These are phyloP conservation scores for Lachancea meyersii DNA, from an alignment of 805 yeast species.

Conservation along the genomic window DNA sequence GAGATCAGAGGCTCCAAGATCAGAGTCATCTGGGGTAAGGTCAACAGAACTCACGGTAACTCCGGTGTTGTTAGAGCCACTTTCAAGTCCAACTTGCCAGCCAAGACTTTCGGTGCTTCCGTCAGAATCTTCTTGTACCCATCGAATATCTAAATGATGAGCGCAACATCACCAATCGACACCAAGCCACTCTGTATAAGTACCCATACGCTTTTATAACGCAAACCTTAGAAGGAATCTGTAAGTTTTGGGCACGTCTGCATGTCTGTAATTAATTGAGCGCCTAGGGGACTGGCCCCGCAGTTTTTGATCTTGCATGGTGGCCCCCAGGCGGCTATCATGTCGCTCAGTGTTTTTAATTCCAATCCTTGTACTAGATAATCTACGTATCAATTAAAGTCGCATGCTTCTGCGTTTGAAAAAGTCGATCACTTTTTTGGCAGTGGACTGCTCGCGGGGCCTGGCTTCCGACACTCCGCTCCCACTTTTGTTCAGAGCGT, in stretches of 20 bases:
- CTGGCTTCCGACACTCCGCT: conserved; percentile 3
- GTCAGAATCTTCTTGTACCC: conserved; percentile 99
- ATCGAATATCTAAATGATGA: conserved; percentile 81
- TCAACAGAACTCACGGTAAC: conserved; percentile 98
- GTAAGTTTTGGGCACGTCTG: conserved; percentile 3
- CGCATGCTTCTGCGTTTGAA: conserved; percentile 59
- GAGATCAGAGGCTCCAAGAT: conserved; percentile 98
- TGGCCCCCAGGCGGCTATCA: too few relatives aligned
- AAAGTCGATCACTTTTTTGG: conserved; percentile 71
- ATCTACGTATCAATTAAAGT: conserved; percentile 5
- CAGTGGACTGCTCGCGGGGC: conserved; percentile 61
- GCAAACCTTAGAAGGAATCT: conserved; percentile 6
- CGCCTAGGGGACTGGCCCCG: too few relatives aligned
- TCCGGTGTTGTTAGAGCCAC: conserved; percentile 97
- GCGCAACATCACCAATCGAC: neutral
- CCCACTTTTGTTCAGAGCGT: neutral
- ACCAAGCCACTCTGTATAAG: conserved; percentile 17
- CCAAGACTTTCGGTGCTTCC: conserved; percentile 99
- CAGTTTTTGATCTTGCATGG: too few relatives aligned
- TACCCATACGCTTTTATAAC: conserved; percentile 13
- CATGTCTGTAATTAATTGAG: neutral
- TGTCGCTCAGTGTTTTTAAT: too few relatives aligned
- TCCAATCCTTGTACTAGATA: too few relatives aligned
- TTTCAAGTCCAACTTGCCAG: conserved; percentile 98
- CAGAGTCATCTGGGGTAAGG: conserved; percentile 99